A percentile compares a stretch with the other conserved stretches of the same genome.
These are phyloP conservation scores for Melastoma malabathricum DNA, from an alignment of 345 rosid genomes.

Conservation along the genomic window DNA sequence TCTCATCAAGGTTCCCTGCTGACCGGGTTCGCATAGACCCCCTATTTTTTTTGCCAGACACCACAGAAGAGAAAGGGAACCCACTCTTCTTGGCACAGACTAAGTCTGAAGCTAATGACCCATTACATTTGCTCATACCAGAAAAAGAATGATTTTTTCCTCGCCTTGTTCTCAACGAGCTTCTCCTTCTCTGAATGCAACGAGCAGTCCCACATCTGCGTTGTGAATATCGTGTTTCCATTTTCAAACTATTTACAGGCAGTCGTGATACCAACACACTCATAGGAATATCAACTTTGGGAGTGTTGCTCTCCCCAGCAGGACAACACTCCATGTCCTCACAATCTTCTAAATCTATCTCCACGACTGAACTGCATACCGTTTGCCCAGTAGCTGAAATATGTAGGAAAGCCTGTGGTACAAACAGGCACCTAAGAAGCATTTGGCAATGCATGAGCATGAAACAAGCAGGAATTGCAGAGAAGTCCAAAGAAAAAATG, in stretches of 20 bases:
- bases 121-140: slow-evolving; percentile 36
- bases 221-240: slow-evolving; percentile 30
- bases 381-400: too few species aligned
- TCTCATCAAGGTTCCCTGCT: slow-evolving; percentile 20
- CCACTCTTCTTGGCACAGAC: slow-evolving; percentile 44
- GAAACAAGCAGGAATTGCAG: not conserved
- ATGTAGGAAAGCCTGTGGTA: too few species aligned
- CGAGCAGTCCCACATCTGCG: slow-evolving; percentile 40
- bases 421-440: too few species aligned
- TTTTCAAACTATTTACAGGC: slow-evolving; percentile 35
- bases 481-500: not conserved
- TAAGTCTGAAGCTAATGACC: slow-evolving; percentile 44
- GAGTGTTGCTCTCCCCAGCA: too few species aligned
- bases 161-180: slow-evolving; percentile 54
- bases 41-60: slow-evolving; percentile 34
- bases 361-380: too few species aligned
- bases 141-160: slow-evolving; percentile 33
- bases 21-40: slow-evolving; percentile 26
- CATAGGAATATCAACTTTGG: slow-evolving; percentile 12
- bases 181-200: slow-evolving; percentile 62
- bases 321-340: too few species aligned
- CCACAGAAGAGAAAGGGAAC: slow-evolving; percentile 30
- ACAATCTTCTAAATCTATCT: too few species aligned
- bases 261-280: slow-evolving; percentile 24
- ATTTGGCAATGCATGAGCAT: too few species aligned